Percentiles rank a stretch among this genome's conserved stretches.
These are phyloP conservation scores for Henckelia pumila DNA, from an alignment of 257 asterid species.

Conservation along the genomic window DNA sequence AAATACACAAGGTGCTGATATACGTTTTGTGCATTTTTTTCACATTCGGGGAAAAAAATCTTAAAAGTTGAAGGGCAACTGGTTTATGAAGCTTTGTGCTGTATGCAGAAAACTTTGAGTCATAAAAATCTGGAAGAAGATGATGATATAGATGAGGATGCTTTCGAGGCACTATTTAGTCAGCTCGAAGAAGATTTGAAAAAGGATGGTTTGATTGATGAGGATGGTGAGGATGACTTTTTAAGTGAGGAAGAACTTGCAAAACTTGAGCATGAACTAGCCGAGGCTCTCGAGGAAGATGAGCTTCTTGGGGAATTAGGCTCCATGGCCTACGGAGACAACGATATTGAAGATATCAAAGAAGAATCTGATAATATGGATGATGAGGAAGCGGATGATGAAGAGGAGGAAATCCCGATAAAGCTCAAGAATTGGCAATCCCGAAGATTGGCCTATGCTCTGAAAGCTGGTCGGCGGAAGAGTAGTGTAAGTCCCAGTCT, in stretches of 20 bases:
- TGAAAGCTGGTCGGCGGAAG: conserved; percentile 87
- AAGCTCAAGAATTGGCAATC: conserved; percentile 86
- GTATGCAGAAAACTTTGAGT: conserved; percentile 36
- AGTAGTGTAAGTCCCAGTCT: conserved; percentile 60
- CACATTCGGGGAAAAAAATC: neutral
- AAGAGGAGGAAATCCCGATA: conserved; percentile 41
- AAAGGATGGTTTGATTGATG: conserved; percentile 52
- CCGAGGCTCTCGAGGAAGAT: conserved; percentile 82
- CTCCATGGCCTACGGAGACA: conserved; percentile 33
- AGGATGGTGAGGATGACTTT: conserved; percentile 55
- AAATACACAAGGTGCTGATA: conserved; percentile 37
- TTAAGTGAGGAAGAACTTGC: conserved; percentile 76
- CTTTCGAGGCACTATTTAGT: conserved; percentile 84
- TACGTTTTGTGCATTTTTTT: neutral
- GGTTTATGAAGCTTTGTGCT: conserved; percentile 15
- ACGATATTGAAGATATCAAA: conserved; percentile 31
- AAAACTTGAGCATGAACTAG: conserved; percentile 76
- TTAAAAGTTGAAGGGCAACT: neutral
- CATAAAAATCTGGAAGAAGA: conserved; percentile 37
- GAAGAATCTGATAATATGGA: conserved; percentile 34
- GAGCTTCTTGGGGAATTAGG: conserved; percentile 55
- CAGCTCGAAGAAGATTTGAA: conserved; percentile 88
- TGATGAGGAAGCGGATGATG: conserved; percentile 38
- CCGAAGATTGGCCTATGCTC: conserved; percentile 74
- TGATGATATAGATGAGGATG: conserved; percentile 74